Percentiles rank a stretch among this genome's conserved stretches.
These are phyloP conservation scores for Phytophthora constricta DNA, from an alignment of 352 stramenopile genomes.

Conservation along the genomic window DNA sequence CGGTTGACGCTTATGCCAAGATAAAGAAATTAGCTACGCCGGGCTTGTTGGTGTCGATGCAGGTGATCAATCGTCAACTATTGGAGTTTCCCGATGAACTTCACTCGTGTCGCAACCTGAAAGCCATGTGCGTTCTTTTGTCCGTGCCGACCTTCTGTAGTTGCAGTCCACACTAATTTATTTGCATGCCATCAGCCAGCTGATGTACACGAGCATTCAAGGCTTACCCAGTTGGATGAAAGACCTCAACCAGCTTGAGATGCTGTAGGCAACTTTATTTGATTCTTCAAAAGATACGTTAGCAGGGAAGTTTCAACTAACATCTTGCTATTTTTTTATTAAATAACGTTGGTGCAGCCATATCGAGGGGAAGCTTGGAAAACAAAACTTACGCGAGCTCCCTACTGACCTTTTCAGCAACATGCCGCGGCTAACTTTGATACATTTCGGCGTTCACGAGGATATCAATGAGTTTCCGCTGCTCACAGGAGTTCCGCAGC, in stretches of 20 bases:
- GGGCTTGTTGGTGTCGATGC: slow-evolving; percentile 23
- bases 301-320: too few species aligned
- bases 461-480: slow-evolving; percentile 3
- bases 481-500: slow-evolving; percentile 12
- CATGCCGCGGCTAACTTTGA: slow-evolving; percentile 12
- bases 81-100: slow-evolving; percentile 19
- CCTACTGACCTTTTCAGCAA: slow-evolving; percentile 13
- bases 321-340: not conserved
- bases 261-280: slow-evolving; percentile 15
- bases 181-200: slow-evolving; percentile 1
- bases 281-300: too few species aligned
- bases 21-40: slow-evolving; percentile 18
- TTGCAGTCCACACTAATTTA: not conserved
- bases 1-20: slow-evolving; percentile 10
- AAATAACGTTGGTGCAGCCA: slow-evolving; percentile 3
- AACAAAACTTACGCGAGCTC: slow-evolving; percentile 10
- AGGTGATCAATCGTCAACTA: slow-evolving; percentile 35
- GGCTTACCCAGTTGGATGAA: slow-evolving; percentile 13
- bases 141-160: not conserved
- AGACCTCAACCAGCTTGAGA: slow-evolving; percentile 25
- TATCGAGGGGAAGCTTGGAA: slow-evolving; percentile 16
- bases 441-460: slow-evolving; percentile 19
- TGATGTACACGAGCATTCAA: slow-evolving; percentile 25
- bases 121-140: slow-evolving; percentile 22
- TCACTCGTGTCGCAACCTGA: slow-evolving; percentile 14